Evolutionary conservation across 2,329 filamentous ascomycete species (phyloP).

Genomic region (Colletotrichum sojae): DNA sequence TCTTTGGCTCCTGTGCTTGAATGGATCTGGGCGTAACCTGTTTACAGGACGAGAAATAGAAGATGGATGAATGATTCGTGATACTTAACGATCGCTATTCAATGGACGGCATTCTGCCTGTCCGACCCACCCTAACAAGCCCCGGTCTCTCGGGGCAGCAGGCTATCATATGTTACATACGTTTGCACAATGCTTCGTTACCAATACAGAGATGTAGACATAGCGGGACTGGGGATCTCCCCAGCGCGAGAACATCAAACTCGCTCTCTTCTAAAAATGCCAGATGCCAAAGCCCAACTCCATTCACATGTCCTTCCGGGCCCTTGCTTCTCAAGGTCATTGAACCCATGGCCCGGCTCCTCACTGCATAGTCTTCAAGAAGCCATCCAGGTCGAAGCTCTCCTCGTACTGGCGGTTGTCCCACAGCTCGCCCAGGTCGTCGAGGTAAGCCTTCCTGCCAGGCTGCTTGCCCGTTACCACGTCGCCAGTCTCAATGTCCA

Average conservation of each 20-base stretch:
- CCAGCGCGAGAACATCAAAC: conserved; percentile 20
- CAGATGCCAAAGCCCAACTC: conserved; percentile 38
- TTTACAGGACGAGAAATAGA: neutral
- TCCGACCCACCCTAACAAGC: neutral
- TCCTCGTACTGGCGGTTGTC: conserved; percentile 98
- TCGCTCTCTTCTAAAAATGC: conserved; percentile 32
- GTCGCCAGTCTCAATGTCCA: conserved; percentile 92
- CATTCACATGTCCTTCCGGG: conserved; percentile 21
- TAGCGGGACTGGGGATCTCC: conserved; percentile 11
- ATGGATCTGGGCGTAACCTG: neutral
- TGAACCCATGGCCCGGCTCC: conserved; percentile 1
- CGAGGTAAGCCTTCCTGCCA: conserved; percentile 95
- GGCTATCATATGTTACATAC: conserved; percentile 34
- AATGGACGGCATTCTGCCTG: neutral
- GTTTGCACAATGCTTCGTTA: conserved; percentile 31
- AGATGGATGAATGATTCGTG: neutral
- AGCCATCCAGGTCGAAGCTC: conserved; percentile 95
- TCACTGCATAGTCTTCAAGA: conserved; percentile 91
- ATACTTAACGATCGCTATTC: conserved; percentile 23
- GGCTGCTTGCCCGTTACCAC: conserved; percentile 85
- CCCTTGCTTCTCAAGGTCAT: neutral
- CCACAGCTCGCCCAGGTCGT: conserved; percentile 96
- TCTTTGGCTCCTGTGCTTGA: no score
- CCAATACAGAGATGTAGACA: conserved; percentile 27
- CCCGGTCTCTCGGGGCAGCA: conserved; percentile 3